Percentiles rank a stretch among this genome's conserved stretches.
These are phyloP conservation scores for Botrytis tulipae DNA, from an alignment of 2,329 filamentous ascomycete species.

Conservation along the genomic window DNA sequence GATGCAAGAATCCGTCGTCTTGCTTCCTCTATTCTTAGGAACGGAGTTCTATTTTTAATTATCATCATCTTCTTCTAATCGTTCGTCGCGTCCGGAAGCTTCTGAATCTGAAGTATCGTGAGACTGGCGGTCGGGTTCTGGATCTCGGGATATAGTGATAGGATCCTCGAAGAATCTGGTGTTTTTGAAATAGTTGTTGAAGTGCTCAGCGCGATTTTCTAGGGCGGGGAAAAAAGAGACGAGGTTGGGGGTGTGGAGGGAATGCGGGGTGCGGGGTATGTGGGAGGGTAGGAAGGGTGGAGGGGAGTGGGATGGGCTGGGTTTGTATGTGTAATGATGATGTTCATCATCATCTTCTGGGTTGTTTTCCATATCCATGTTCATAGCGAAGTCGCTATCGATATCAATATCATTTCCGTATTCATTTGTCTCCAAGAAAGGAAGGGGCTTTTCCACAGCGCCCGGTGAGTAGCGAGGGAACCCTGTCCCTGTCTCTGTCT, in stretches of 20 bases:
- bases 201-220: neutral
- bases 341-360: neutral
- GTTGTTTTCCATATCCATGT: neutral
- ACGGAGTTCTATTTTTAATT: neutral
- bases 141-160: rapidly evolving
- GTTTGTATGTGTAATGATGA: neutral
- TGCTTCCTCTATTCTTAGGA: neutral
- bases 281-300: neutral
- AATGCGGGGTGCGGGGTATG: neutral
- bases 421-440: neutral
- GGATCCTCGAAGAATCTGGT: rapidly evolving
- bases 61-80: neutral
- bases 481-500: neutral
- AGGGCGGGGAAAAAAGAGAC: neutral
- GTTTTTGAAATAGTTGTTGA: neutral
- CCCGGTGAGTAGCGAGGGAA: neutral
- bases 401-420: neutral
- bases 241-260: neutral
- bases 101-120: neutral
- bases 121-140: neutral
- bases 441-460: neutral
- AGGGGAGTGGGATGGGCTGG: neutral
- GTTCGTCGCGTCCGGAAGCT: neutral
- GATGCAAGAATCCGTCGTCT: neutral
- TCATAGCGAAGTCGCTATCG: neutral